These are phyloP conservation scores for Carpinus viminea DNA, from an alignment of 306 rosid species.

Conservation along the genomic window DNA sequence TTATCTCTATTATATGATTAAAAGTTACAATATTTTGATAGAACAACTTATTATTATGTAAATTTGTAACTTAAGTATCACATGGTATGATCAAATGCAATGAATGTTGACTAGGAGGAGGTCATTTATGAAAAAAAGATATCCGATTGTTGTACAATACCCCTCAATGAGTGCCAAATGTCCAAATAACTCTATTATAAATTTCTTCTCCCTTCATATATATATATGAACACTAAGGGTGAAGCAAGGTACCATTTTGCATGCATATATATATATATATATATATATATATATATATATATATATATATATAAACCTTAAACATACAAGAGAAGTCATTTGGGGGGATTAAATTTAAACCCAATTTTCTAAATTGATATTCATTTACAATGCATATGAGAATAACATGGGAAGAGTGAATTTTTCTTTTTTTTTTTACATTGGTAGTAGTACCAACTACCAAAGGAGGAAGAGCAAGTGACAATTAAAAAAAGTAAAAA, in stretches of 20 bases:
- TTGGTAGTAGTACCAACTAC: constrained; percentile 39
- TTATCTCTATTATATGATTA: neutral
- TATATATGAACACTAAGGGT: neutral
- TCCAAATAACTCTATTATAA: neutral
- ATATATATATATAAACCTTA: no score
- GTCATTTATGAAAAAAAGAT: neutral
- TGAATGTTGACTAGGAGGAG: neutral
- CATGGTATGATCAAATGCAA: neutral
- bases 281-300: no score
- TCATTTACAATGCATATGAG: no score
- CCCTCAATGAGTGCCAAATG: neutral
- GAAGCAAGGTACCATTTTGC: neutral
- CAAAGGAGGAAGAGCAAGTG: constrained; percentile 27
- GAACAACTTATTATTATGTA: neutral
- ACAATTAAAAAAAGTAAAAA: neutral
- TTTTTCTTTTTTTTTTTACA: neutral
- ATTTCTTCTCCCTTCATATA: neutral
- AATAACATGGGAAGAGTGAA: no score
- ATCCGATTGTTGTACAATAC: neutral
- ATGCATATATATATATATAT: no score
- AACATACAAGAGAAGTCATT: no score
- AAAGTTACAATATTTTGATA: neutral
- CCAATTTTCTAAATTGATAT: no score
- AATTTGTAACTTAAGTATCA: neutral
- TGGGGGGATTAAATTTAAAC: no score